These are phyloP conservation scores for Colletotrichum sp. DNA, from an alignment of 2,329 filamentous ascomycete species.

Conservation along the genomic window DNA sequence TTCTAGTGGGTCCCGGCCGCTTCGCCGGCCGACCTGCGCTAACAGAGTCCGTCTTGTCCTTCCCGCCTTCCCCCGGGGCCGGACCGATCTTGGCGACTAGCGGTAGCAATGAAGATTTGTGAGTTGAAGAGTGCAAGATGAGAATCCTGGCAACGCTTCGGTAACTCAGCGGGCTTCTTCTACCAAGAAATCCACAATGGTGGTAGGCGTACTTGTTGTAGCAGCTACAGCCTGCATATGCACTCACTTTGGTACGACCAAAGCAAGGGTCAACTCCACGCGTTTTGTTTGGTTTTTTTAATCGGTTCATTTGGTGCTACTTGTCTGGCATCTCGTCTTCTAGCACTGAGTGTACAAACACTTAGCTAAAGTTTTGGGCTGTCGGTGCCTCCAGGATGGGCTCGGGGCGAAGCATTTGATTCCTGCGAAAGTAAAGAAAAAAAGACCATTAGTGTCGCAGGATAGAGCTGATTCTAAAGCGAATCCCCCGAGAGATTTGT, in stretches of 20 bases:
- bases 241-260: neutral
- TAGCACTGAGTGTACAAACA: no score
- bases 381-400: neutral
- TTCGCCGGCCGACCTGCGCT: neutral
- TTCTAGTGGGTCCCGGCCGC: neutral
- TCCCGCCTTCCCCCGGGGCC: neutral
- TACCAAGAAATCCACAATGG: rapidly evolving
- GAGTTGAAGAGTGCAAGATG: neutral
- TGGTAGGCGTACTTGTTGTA: neutral
- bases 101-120: neutral
- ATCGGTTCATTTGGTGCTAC: no score
- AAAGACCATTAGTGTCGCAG: neutral
- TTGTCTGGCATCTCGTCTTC: no score
- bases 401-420: neutral
- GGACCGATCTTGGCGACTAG: neutral
- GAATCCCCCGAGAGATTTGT: neutral
- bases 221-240: neutral
- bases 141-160: neutral
- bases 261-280: neutral
- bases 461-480: neutral
- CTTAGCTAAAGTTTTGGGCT: no score
- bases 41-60: neutral
- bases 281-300: no score
- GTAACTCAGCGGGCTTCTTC: neutral
- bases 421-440: neutral